Base-by-base conservation (phyloP, 441 rosid genomes). In the Euphorbia celastroides region DNA sequence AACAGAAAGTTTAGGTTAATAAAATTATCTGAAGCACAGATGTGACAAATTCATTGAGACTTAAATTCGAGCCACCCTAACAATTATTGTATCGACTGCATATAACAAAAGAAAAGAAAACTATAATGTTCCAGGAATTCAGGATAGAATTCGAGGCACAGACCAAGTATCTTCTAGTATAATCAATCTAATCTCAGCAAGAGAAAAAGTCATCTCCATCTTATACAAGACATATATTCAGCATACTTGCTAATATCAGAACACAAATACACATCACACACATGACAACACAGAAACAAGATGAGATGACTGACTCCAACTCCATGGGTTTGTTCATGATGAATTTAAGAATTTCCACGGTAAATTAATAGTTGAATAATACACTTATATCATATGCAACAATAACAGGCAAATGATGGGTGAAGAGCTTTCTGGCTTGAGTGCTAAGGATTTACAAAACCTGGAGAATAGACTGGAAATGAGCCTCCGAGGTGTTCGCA, bases 341-440 rank as follows among this genome's bases (percentile, higher is more conserved):
- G 59, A 31, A 56, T 42, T 46, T 51, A 22, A 20, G 1, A 58
- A 64, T 48, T 34, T 57, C 34, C 55, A n/a, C n/a, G n/a, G n/a
- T 52, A 57, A 32, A 62, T n/a, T 28, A 44, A 52, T 64, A 64
- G 51, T 46, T 31, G 23, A 48, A 64, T 22, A 46, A 56, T 68
- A 27, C 54, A 50, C 50, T 59, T 67, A 50, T 62, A 66, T n/a
- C n/a, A n/a, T n/a, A n/a, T 48, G 56, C 26, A 36, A 60, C 58
- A 70, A 77, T 34, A 61, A 72, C 88, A 93, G 98, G 84, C 86
- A 89, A 78, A 86, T 93, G 95, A 90, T 89, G 98, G 98, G 98
- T 9, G 89, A 89, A 76, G 89, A 85, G 72, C 95, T 93, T 70
- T 84, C 96, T 31, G 88, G 93, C 50, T 80, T 93, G 75, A 71